phyloP scores from a whole-genome alignment of 768 basidiomycete species.

The Mycena venus region DNA sequence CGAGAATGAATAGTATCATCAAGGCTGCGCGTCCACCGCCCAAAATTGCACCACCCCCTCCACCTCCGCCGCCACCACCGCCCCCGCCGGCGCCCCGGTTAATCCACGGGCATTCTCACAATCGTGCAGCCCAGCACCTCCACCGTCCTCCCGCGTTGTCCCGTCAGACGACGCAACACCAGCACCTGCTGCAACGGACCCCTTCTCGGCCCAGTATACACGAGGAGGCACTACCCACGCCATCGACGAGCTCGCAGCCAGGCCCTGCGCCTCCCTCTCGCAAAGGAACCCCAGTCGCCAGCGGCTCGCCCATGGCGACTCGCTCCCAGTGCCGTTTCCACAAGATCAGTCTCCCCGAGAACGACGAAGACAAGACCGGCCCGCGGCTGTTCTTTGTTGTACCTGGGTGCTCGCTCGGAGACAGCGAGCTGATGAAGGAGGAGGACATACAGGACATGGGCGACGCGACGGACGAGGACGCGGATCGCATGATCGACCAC shows the following conservation, averaged over 20 bases:
- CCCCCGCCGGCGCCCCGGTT: conserved; percentile 33
- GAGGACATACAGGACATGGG: conserved; percentile 75
- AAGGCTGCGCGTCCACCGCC: conserved; percentile 33
- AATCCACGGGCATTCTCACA: conserved; percentile 37
- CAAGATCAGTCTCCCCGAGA: conserved; percentile 72
- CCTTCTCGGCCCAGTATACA: conserved; percentile 18
- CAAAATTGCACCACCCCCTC: conserved; percentile 38
- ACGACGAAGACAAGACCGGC: conserved; percentile 65
- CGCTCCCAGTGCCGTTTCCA: conserved; percentile 81
- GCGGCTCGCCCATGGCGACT: conserved; percentile 68
- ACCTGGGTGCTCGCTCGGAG: conserved; percentile 75
- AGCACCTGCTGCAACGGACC: conserved; percentile 18
- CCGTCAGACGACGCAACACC: conserved; percentile 28
- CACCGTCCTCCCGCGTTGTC: conserved; percentile 14
- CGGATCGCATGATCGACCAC: conserved; percentile 40
- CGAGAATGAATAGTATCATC: conserved; percentile 45
- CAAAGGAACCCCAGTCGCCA: conserved; percentile 38
- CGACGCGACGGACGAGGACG: conserved; percentile 65
- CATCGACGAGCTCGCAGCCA: conserved; percentile 34
- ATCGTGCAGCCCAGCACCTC: conserved; percentile 9
- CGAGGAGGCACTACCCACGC: conserved; percentile 25
- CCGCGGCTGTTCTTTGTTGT: conserved; percentile 74
- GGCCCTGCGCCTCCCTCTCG: conserved; percentile 36
- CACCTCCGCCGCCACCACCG: conserved; percentile 34
- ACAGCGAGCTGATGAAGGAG: conserved; percentile 68